Evolutionary conservation across 768 basidiomycete genomes (phyloP).

Genomic region (Kockovaella imperatae): DNA sequence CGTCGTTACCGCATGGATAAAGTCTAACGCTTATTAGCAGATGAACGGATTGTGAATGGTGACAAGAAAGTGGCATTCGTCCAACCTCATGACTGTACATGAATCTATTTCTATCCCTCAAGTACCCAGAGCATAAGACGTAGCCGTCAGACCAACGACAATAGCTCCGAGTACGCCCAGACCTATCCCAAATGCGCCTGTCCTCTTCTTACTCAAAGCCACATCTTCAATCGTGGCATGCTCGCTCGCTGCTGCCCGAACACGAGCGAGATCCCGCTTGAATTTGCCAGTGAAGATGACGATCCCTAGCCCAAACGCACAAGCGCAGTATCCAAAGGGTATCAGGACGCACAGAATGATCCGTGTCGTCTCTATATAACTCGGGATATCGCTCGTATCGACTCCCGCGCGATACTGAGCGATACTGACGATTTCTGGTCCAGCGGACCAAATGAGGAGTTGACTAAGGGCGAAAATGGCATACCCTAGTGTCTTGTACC

Average conservation of each 20-base stretch:
- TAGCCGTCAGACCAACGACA: neutral
- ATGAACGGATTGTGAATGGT: too few relatives aligned
- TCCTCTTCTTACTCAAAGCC: neutral
- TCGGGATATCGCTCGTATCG: neutral
- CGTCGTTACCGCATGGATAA: too few relatives aligned
- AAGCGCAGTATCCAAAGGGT: slow-evolving; percentile 6
- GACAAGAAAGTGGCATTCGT: too few relatives aligned
- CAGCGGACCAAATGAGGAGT: slow-evolving; percentile 4
- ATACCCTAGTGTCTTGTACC: slow-evolving; percentile 7
- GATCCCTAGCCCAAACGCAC: neutral
- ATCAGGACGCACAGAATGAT: slow-evolving; percentile 6
- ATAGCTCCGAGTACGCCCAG: neutral
- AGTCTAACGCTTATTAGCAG: too few relatives aligned
- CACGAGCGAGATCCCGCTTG: neutral
- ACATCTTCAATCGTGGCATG: neutral
- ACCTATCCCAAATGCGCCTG: neutral
- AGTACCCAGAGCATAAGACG: neutral
- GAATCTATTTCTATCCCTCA: neutral
- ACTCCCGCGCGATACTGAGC: slow-evolving; percentile 2
- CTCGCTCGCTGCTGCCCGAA: neutral
- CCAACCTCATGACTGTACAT: slow-evolving; percentile 5
- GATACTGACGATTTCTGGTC: slow-evolving; percentile 6
- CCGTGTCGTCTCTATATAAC: neutral
- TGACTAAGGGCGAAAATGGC: slow-evolving; percentile 1
- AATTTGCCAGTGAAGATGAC: neutral